Conservation (phyloP, 1,139 yeast genomes). For the Eremothecium gossypii region DNA sequence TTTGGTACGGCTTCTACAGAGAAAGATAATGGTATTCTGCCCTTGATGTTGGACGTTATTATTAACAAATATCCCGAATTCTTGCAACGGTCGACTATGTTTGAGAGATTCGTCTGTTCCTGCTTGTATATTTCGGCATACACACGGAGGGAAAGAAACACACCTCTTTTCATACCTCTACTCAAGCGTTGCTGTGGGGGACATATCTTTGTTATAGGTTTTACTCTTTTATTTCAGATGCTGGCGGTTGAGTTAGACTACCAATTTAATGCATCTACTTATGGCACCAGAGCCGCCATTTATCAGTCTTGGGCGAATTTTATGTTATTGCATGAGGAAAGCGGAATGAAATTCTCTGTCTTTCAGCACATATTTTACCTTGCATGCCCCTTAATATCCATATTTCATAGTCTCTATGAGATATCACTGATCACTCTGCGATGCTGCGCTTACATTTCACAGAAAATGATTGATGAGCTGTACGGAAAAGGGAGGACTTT, state of each 20-base stretch:
- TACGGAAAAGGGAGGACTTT: constrained; percentile 56
- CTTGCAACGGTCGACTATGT: too few species aligned
- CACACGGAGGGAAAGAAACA: too few species aligned
- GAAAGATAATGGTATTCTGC: too few species aligned
- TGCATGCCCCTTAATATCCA: not conserved
- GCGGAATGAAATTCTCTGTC: not conserved
- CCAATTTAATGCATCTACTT: not conserved
- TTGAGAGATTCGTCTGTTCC: too few species aligned
- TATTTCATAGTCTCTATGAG: not conserved
- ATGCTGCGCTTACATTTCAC: constrained; percentile 7
- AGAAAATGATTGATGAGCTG: constrained; percentile 48
- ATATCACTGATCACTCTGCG: not conserved
- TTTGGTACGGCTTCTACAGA: too few species aligned
- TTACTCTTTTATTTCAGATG: not conserved
- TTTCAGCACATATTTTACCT: not conserved
- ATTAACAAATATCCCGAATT: too few species aligned
- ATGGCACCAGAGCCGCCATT: not conserved
- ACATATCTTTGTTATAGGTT: not conserved
- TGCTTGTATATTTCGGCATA: too few species aligned
- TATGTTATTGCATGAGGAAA: not conserved
- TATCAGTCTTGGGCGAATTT: not conserved
- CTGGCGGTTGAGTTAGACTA: not conserved
- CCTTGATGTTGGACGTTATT: too few species aligned
- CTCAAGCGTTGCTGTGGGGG: not conserved
- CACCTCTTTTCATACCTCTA: too few species aligned